These are phyloP conservation scores for Pyrenochaeta sp. DNA, from an alignment of 2,329 filamentous ascomycete genomes.

Conservation along the genomic window DNA sequence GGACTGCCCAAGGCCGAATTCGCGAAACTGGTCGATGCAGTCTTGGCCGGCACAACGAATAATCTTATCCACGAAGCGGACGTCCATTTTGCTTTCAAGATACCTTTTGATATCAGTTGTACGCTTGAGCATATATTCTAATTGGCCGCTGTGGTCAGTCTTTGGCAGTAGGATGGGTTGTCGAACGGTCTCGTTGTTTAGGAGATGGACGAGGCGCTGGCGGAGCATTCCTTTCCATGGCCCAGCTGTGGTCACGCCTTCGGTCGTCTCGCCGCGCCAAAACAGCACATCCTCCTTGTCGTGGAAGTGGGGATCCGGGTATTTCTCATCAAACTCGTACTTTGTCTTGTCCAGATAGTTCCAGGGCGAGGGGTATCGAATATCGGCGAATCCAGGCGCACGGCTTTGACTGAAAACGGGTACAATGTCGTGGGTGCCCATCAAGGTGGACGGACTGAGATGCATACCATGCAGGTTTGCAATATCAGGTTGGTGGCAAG, in stretches of 20 bases:
- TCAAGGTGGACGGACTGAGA: conserved; percentile 68
- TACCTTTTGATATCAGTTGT: conserved; percentile 63
- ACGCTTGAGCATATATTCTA: conserved; percentile 65
- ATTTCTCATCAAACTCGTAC: conserved; percentile 60
- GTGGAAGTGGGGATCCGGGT: conserved; percentile 64
- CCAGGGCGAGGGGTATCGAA: conserved; percentile 74
- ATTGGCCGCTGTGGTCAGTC: conserved; percentile 61
- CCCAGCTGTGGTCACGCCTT: conserved; percentile 61
- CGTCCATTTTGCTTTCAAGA: conserved; percentile 60
- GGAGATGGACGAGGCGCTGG: conserved; percentile 75
- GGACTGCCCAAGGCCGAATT: conserved; percentile 59
- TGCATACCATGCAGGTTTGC: conserved; percentile 78
- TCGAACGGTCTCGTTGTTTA: conserved; percentile 42
- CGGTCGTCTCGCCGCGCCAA: conserved; percentile 75
- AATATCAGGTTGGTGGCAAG: conserved; percentile 81
- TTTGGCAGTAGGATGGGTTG: conserved; percentile 44
- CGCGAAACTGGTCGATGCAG: conserved; percentile 61
- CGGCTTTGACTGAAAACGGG: conserved; percentile 82
- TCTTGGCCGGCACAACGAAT: conserved; percentile 64
- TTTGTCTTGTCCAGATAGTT: conserved; percentile 67
- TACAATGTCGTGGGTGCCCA: conserved; percentile 70
- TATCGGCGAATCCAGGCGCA: conserved; percentile 76
- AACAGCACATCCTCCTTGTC: conserved; percentile 72
- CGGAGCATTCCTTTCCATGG: conserved; percentile 73
- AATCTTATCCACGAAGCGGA: conserved; percentile 68